These are phyloP conservation scores for Dentipellis fragilis DNA, from an alignment of 768 basidiomycete species.

Conservation along the genomic window DNA sequence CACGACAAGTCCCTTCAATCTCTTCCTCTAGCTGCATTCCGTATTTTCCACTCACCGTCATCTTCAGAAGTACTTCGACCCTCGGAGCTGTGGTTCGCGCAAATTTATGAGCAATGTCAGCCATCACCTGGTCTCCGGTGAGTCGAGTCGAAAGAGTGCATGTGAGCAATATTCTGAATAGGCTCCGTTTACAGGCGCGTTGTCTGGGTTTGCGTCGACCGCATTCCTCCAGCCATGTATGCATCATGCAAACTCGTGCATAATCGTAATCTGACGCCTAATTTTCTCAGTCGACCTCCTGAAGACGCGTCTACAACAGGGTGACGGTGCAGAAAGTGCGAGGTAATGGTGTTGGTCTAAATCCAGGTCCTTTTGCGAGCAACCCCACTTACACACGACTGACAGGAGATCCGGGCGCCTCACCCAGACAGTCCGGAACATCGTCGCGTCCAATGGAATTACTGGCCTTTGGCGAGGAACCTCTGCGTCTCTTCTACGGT, in stretches of 20 bases:
- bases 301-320: constrained; percentile 88
- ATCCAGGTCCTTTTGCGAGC: not conserved
- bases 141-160: constrained; percentile 4
- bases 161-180: too few species aligned
- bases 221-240: constrained; percentile 69
- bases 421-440: constrained; percentile 39
- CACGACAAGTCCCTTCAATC: not conserved
- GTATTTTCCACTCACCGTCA: not conserved
- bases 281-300: constrained; percentile 63
- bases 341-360: not conserved
- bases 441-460: constrained; percentile 55
- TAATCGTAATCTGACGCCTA: not conserved
- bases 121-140: constrained; percentile 58
- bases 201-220: constrained; percentile 72
- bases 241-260: constrained; percentile 12
- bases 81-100: not conserved
- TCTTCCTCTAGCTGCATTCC: not conserved
- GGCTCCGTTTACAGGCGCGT: constrained; percentile 39
- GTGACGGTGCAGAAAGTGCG: constrained; percentile 34
- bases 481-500: constrained; percentile 67
- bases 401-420: constrained; percentile 18
- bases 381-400: not conserved
- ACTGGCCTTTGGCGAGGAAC: constrained; percentile 86
- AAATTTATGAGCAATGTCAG: constrained; percentile 56
- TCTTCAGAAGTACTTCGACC: not conserved